Evolutionary conservation across 768 basidiomycete species (phyloP).

Genomic region (Leccinellum luteum): DNA sequence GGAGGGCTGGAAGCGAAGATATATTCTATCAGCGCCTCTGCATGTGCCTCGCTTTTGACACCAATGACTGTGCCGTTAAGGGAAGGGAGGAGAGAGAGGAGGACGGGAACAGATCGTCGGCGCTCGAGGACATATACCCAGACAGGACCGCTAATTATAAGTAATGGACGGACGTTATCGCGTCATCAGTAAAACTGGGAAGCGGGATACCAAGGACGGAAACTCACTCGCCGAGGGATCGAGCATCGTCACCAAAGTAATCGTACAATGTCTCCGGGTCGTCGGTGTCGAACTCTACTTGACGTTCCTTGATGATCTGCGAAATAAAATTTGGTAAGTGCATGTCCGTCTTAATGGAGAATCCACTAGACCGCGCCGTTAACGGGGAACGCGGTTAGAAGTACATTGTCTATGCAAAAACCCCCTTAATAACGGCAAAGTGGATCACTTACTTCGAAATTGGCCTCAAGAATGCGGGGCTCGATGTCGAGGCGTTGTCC

Average conservation of each 20-base stretch:
- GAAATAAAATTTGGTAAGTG: conserved; percentile 15
- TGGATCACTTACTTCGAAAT: conserved; percentile 64
- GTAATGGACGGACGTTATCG: conserved; percentile 1
- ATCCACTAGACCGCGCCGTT: conserved; percentile 13
- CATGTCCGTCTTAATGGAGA: conserved; percentile 9
- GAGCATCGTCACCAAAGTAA: conserved; percentile 75
- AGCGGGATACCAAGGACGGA: not conserved
- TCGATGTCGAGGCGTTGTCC: conserved; percentile 77
- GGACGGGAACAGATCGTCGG: conserved; percentile 76
- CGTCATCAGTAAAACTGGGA: conserved; percentile 7
- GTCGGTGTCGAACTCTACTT: conserved; percentile 86
- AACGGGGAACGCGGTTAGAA: conserved; percentile 1
- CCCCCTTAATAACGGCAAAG: conserved; percentile 7
- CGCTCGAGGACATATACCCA: conserved; percentile 91
- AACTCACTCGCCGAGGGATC: conserved; percentile 74
- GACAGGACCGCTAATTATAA: conserved; percentile 66
- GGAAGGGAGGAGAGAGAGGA: conserved; percentile 70
- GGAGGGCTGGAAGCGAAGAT: conserved; percentile 84
- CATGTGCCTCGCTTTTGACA: conserved; percentile 60
- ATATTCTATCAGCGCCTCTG: conserved; percentile 74
- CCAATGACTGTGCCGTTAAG: conserved; percentile 62
- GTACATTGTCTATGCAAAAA: not conserved
- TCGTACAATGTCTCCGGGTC: conserved; percentile 79
- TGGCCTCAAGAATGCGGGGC: conserved; percentile 71
- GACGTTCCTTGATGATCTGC: conserved; percentile 83